phyloP scores from a whole-genome alignment of 75 land plant genomes.

The Larix kaempferi region DNA sequence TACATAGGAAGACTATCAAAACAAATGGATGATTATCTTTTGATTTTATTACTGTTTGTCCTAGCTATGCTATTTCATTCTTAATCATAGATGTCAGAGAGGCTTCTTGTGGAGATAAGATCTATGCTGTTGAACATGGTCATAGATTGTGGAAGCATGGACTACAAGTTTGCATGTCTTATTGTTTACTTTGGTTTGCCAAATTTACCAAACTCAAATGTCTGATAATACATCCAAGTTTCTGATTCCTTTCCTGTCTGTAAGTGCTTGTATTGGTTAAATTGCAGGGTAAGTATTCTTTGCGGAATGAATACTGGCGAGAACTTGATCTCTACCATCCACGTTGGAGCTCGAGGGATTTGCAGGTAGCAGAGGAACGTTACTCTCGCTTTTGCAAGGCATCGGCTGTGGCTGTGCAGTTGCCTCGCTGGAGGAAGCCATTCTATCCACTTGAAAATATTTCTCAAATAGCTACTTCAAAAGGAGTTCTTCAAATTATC shows the following conservation, averaged over 20 bases:
- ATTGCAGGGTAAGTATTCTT: slow-evolving; percentile 79
- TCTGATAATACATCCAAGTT: not conserved
- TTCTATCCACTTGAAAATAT: slow-evolving; percentile 53
- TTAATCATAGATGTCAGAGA: too few relatives aligned
- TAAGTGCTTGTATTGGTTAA: not conserved
- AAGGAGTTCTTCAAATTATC: slow-evolving; percentile 45
- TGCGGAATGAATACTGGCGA: slow-evolving; percentile 69
- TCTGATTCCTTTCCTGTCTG: not conserved
- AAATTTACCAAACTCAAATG: too few relatives aligned
- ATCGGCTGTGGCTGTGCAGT: slow-evolving; percentile 67
- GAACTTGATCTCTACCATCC: slow-evolving; percentile 95
- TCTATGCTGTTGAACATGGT: too few relatives aligned
- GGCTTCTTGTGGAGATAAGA: too few relatives aligned
- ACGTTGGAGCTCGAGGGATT: slow-evolving; percentile 83
- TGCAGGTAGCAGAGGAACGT: slow-evolving; percentile 92
- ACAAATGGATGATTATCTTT: too few relatives aligned
- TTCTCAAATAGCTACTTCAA: slow-evolving; percentile 62
- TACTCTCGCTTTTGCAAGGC: slow-evolving; percentile 65
- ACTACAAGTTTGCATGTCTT: too few relatives aligned
- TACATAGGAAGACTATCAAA: too few relatives aligned
- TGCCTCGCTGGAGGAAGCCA: slow-evolving; percentile 80
- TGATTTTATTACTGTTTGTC: too few relatives aligned
- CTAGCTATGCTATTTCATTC: too few relatives aligned
- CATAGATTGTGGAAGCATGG: too few relatives aligned
- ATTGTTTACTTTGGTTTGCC: too few relatives aligned